Evolutionary conservation across 257 asterid species (phyloP), one percentile per base, ranked within the genome.

Genomic region (Verbena officinalis): DNA sequence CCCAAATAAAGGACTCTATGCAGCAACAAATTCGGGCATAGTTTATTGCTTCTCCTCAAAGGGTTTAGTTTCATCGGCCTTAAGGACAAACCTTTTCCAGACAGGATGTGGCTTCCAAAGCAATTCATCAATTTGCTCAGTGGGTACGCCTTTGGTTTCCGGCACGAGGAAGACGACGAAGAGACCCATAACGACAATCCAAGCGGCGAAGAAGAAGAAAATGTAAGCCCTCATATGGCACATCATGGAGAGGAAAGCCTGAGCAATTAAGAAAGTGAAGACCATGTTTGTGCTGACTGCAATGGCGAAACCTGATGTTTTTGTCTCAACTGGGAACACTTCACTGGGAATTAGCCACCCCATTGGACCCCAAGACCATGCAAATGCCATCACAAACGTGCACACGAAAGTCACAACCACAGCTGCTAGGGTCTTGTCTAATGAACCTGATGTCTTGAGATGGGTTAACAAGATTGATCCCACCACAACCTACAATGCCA

Each of bases 291-390:
- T 63, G 7, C 93, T 83, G 11, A 85, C 93, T 0, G 89, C 93
- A 2, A 80, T 63, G 0, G 93, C 87, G n/a, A 83, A 83, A 9
- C 93, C 93, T 0, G 93, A 73, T 0, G 93, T 79, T 40, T 85
- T 67, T 0, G 89, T 83, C 71, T 85, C 93, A 51, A 85, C 17
- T 0, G 93, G 93, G 77, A 73, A 85, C 5, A 80, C 78, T 56
- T 85, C 93, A 48, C 87, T 83, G 0, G 93, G 93, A 13, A 85
- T 74, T 16, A 85, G 61, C 93, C 89, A 83, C 2, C 93, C 89
- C 51, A 85, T 76, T 5, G 87, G 93, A 0, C 93, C 89, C 89
- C 87, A 85, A 3, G 93, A 85, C 93, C 89, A 83, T 0, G 93
- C 85, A 49, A 85, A 83, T 1, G 82, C 31, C 89, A 83, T 85